These are phyloP conservation scores for Coniella vitis DNA, from an alignment of 2,329 filamentous ascomycete species.

Conservation along the genomic window DNA sequence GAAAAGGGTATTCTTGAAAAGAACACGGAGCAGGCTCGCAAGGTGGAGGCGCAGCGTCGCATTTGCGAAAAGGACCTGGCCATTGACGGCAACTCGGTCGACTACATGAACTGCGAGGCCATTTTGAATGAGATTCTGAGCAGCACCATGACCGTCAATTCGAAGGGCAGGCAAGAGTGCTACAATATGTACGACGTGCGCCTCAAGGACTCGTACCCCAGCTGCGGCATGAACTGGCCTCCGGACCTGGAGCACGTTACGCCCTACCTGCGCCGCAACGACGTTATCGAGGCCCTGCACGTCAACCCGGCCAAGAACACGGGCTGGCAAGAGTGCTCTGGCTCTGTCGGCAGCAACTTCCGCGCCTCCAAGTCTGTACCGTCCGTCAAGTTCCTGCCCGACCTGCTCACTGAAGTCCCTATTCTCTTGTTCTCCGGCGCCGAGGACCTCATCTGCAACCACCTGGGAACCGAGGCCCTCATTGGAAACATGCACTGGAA, in stretches of 20 bases:
- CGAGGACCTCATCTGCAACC: slow-evolving; percentile 94
- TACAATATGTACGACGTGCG: slow-evolving; percentile 97
- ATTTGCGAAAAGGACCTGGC: slow-evolving; percentile 60
- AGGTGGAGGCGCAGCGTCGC: slow-evolving; percentile 62
- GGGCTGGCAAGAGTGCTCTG: slow-evolving; percentile 88
- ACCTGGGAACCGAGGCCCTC: slow-evolving; percentile 84
- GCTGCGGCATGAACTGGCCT: slow-evolving; percentile 97
- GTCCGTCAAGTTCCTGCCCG: slow-evolving; percentile 67
- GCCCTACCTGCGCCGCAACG: slow-evolving; percentile 76
- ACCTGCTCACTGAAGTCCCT: slow-evolving; percentile 67
- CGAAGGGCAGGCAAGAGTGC: slow-evolving; percentile 53
- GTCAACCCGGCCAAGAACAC: slow-evolving; percentile 74
- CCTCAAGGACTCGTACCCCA: slow-evolving; percentile 69
- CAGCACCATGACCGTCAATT: slow-evolving; percentile 48
- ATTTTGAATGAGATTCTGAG: slow-evolving; percentile 69
- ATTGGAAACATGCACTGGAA: slow-evolving; percentile 91
- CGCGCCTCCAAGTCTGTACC: slow-evolving; percentile 63
- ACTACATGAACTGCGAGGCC: slow-evolving; percentile 64
- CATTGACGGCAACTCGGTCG: slow-evolving; percentile 49
- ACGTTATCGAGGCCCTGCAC: slow-evolving; percentile 75
- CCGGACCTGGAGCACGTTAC: slow-evolving; percentile 72
- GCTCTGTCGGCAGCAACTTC: slow-evolving; percentile 69
- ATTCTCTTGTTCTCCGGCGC: slow-evolving; percentile 88
- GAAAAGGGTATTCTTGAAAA: slow-evolving; percentile 65
- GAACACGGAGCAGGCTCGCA: slow-evolving; percentile 55